Evolutionary conservation across 306 rosid species (phyloP).

Genomic region (Citrullus colocynthis): DNA sequence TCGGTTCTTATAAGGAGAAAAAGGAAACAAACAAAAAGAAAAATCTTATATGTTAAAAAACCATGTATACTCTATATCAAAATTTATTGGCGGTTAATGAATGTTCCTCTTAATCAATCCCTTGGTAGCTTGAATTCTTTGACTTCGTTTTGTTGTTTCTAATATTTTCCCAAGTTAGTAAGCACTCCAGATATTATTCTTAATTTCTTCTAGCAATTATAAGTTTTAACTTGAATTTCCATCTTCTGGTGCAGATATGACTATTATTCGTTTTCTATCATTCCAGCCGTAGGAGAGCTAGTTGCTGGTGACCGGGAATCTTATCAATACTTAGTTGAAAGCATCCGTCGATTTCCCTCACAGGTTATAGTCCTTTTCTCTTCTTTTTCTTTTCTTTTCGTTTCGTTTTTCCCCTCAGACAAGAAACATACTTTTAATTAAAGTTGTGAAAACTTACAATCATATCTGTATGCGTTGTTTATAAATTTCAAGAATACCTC

Average conservation of each 20-base stretch:
- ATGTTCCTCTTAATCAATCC: not conserved
- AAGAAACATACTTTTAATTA: not conserved
- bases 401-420: not conserved
- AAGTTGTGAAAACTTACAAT: not conserved
- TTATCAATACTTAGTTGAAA: constrained; percentile 92
- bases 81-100: not conserved
- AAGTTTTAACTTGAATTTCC: constrained; percentile 4
- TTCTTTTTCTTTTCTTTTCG: not conserved
- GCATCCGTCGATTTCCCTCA: constrained; percentile 74
- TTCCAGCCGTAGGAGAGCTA: constrained; percentile 68
- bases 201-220: not conserved
- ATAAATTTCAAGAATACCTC: not conserved
- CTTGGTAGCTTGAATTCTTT: not conserved
- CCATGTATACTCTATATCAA: not conserved
- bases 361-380: constrained; percentile 43
- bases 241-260: constrained; percentile 53
- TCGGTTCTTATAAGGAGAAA: no score
- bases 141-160: not conserved
- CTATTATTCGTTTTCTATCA: constrained; percentile 58
- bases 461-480: not conserved
- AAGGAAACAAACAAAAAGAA: no score
- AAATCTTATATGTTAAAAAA: not conserved
- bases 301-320: constrained; percentile 77
- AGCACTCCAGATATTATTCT: not conserved
- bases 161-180: not conserved